These are phyloP conservation scores for Marasmius tenuissimus DNA, from an alignment of 1,284 basidiomycete species.

Conservation along the genomic window DNA sequence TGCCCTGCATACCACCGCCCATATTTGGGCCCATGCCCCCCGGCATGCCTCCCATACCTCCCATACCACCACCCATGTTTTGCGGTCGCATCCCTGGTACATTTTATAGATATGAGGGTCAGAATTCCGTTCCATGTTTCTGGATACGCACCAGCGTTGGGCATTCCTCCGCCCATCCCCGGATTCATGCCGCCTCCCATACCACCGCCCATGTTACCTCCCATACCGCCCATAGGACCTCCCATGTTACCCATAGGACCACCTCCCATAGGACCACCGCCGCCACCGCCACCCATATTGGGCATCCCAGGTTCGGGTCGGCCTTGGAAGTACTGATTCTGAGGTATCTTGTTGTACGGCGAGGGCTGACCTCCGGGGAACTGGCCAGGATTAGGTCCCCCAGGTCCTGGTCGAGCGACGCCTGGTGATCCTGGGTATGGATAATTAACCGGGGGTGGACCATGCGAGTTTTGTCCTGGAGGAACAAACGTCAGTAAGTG, in stretches of 20 bases:
- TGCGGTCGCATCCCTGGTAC: neutral
- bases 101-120: neutral
- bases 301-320: constrained; percentile 24
- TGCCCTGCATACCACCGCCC: constrained; percentile 18
- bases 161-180: constrained; percentile 21
- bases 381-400: constrained; percentile 15
- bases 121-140: neutral
- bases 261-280: constrained; percentile 16
- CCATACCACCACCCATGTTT: constrained; percentile 24
- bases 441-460: constrained; percentile 27
- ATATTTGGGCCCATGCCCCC: constrained; percentile 21
- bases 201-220: constrained; percentile 22
- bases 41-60: neutral
- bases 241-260: constrained; percentile 8
- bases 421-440: constrained; percentile 31
- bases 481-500: constrained; percentile 14
- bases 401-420: constrained; percentile 26
- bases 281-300: constrained; percentile 23
- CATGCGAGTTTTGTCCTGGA: constrained; percentile 30
- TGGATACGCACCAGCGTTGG: neutral
- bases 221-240: constrained; percentile 12
- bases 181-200: constrained; percentile 15
- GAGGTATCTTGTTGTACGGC: constrained; percentile 28
- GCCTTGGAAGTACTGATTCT: constrained; percentile 34
- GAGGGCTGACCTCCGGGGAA: constrained; percentile 17